phyloP scores from a whole-genome alignment of 495 filamentous ascomycete species.

The Xylaria nigripes region DNA sequence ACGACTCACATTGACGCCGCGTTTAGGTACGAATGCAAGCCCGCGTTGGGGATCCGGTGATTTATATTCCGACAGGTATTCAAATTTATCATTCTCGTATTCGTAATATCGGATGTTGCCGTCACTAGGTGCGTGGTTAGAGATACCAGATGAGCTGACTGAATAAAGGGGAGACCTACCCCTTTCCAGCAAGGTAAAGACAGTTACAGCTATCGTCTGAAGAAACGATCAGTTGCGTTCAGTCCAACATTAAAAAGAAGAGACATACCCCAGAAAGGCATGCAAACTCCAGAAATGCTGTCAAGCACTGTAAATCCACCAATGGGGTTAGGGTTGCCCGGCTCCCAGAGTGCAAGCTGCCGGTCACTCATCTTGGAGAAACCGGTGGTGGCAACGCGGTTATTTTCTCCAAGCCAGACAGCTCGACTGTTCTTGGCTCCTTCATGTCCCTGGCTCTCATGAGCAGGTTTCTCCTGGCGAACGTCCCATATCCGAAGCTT shows the following conservation, averaged over 20 bases:
- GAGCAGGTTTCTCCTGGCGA: constrained; percentile 77
- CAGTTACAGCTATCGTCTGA: constrained; percentile 80
- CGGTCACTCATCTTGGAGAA: constrained; percentile 98
- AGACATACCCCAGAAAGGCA: constrained; percentile 87
- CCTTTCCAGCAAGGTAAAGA: constrained; percentile 91
- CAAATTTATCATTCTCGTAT: constrained; percentile 95
- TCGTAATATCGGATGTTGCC: constrained; percentile 99
- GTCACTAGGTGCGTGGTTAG: constrained; percentile 50
- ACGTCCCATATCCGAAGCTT: constrained; percentile 96
- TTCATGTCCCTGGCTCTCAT: constrained; percentile 76
- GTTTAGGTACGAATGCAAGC: constrained; percentile 89
- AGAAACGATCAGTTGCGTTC: constrained; percentile 19
- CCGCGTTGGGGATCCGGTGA: constrained; percentile 90
- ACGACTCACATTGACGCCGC: constrained; percentile 70
- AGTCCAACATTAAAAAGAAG: not conserved
- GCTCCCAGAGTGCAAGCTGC: constrained; percentile 92
- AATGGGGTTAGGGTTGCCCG: constrained; percentile 74
- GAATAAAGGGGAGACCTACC: constrained; percentile 48
- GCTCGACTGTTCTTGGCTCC: constrained; percentile 95
- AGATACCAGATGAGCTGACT: not conserved
- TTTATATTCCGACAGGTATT: constrained; percentile 92
- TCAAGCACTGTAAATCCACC: constrained; percentile 83
- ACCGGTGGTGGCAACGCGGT: constrained; percentile 89
- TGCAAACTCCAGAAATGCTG: constrained; percentile 93
- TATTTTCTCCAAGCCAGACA: constrained; percentile 94